phyloP scores from a whole-genome alignment of 208 protist genomes.

The Crithidia bombi region DNA sequence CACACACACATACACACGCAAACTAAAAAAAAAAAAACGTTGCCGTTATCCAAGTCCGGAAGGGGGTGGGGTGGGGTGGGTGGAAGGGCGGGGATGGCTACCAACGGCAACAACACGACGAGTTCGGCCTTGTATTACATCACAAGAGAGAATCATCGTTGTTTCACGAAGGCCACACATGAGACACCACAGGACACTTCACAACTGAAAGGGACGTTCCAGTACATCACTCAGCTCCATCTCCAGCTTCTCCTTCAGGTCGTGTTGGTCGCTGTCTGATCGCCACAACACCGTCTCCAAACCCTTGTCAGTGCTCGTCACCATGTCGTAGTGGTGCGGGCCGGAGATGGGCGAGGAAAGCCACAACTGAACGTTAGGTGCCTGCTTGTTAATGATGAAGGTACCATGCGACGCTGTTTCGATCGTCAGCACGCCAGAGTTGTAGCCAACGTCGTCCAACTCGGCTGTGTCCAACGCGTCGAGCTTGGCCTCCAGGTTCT shows the following conservation, averaged over 20 bases:
- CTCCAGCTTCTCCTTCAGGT: slow-evolving; percentile 62
- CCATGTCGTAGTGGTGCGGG: slow-evolving; percentile 90
- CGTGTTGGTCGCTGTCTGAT: slow-evolving; percentile 71
- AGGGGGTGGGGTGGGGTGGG: too few species aligned
- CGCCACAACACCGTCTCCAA: slow-evolving; percentile 49
- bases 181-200: neutral
- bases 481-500: slow-evolving; percentile 59
- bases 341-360: slow-evolving; percentile 91
- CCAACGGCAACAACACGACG: slow-evolving; percentile 5
- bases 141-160: slow-evolving; percentile 8
- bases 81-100: too few species aligned
- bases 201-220: slow-evolving; percentile 33
- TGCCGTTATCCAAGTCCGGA: neutral
- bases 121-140: too few species aligned
- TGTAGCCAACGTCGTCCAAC: slow-evolving; percentile 72
- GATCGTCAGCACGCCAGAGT: slow-evolving; percentile 80
- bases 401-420: slow-evolving; percentile 62
- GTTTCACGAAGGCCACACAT: neutral
- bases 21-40: neutral
- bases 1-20: slow-evolving; percentile 13
- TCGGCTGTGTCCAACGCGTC: slow-evolving; percentile 54
- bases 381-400: slow-evolving; percentile 94
- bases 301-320: slow-evolving; percentile 22
- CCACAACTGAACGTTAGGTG: slow-evolving; percentile 92
- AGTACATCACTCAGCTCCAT: slow-evolving; percentile 72